phyloP scores from a whole-genome alignment of 2,329 filamentous ascomycete genomes.

The Apiospora saccharicola region DNA sequence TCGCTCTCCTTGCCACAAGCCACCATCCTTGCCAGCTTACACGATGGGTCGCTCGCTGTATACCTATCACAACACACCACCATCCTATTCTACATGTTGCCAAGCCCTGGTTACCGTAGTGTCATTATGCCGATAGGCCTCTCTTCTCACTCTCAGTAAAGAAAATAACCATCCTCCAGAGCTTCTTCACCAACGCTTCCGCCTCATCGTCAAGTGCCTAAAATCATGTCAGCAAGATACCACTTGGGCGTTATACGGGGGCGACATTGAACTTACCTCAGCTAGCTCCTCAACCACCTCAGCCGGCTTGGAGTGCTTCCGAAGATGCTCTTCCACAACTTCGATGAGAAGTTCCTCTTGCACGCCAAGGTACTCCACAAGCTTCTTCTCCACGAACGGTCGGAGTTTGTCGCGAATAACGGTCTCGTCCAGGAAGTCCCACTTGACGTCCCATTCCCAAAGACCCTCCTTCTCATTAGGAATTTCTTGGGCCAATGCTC shows the following conservation, averaged over 20 bases:
- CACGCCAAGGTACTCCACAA: slow-evolving; percentile 94
- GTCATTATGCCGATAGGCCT: slow-evolving; percentile 72
- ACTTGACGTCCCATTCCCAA: slow-evolving; percentile 92
- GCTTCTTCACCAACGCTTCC: slow-evolving; percentile 91
- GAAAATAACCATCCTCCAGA: slow-evolving; percentile 99
- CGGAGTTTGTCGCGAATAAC: slow-evolving; percentile 86
- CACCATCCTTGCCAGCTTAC: not conserved
- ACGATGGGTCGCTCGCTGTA: not conserved
- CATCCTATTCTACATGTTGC: not conserved
- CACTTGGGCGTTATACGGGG: not conserved
- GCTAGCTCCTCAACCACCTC: slow-evolving; percentile 86
- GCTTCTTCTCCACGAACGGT: slow-evolving; percentile 97
- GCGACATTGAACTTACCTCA: slow-evolving; percentile 67
- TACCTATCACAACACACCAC: not conserved
- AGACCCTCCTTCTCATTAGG: slow-evolving; percentile 85
- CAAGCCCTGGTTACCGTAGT: not conserved
- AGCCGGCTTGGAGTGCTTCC: slow-evolving; percentile 75
- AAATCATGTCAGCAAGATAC: slow-evolving; percentile 40
- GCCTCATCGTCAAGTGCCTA: slow-evolving; percentile 93
- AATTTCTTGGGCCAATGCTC: slow-evolving; percentile 87
- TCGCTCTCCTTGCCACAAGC: not conserved
- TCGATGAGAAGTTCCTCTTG: slow-evolving; percentile 96
- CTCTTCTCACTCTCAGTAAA: slow-evolving; percentile 94
- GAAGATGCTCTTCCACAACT: slow-evolving; percentile 86
- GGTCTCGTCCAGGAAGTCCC: slow-evolving; percentile 86